Percentiles rank a stretch among this genome's conserved stretches.
These are phyloP conservation scores for Sicyos edulis DNA, from an alignment of 306 rosid species.

Conservation along the genomic window DNA sequence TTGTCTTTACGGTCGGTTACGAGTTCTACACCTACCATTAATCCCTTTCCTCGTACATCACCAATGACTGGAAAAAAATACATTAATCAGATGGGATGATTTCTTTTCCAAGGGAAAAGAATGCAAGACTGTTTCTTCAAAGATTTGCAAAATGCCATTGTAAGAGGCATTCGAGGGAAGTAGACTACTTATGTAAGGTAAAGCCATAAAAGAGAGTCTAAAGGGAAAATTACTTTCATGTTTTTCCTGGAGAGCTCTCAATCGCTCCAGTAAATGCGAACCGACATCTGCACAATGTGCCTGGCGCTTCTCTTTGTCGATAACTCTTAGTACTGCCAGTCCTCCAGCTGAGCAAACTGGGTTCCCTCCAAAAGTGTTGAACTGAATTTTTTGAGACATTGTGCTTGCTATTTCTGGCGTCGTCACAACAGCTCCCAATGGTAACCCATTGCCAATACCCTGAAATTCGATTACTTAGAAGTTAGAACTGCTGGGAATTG, in stretches of 20 bases:
- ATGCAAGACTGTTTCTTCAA: background rate
- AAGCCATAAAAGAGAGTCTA: background rate
- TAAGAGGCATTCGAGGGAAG: background rate
- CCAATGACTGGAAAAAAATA: conserved; percentile 55
- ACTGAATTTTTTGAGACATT: conserved; percentile 61
- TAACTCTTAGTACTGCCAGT: conserved; percentile 70
- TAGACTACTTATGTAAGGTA: background rate
- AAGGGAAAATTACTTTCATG: conserved; percentile 54
- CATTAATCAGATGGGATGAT: conserved; percentile 8
- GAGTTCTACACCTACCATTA: conserved; percentile 76
- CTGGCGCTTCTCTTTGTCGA: conserved; percentile 85
- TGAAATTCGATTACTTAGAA: conserved; percentile 28
- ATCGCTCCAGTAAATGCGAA: conserved; percentile 63
- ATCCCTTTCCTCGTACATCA: conserved; percentile 79
- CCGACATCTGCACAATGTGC: conserved; percentile 73
- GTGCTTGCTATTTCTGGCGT: conserved; percentile 89
- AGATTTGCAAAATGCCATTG: background rate
- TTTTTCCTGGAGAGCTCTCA: conserved; percentile 58
- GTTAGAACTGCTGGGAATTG: background rate
- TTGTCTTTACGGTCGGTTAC: conserved; percentile 55
- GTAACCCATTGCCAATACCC: conserved; percentile 94
- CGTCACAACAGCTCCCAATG: conserved; percentile 87
- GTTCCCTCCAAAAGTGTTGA: conserved; percentile 87
- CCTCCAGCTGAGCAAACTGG: conserved; percentile 95
- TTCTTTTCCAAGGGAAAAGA: background rate